Base-by-base conservation (phyloP, 2,329 filamentous ascomycete genomes). In the Neoarthrinium moseri region DNA sequence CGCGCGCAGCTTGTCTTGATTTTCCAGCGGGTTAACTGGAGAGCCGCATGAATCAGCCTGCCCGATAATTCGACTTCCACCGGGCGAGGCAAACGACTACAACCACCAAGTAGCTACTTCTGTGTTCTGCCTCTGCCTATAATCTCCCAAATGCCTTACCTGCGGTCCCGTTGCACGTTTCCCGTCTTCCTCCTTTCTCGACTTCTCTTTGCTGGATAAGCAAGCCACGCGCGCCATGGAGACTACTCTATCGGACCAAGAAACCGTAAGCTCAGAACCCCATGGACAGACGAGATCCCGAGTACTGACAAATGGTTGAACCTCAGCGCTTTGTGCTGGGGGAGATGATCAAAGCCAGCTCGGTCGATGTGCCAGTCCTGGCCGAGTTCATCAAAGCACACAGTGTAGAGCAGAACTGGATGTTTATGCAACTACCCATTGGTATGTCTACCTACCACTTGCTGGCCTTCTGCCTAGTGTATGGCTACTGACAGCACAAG, bases 331-430 rank as follows among this genome's bases (percentile, higher is more conserved):
- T 80, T 57, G 65, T 81, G 49, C 69, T 82, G 46, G 75, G 71
- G 46, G 78, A 82, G 61, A 76, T 81, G 55, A 75, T 82, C 62
- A 82, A 81, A 55, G 69, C 69, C 49, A 81, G 77, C 64, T 61
- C 68, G 23, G 62, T 81, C 48, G 71, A 78, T 46, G 58, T 78
- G 20, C 59, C 65, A 10, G 61, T 59, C 15, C 60, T 82, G 23
- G 69, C 72, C 17, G 63, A 65, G 11, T 78, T 82, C 49, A 66
- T 81, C 53, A 71, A 57, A 50, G 51, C 56, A 30, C 62, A 71
- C 47, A 61, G 60, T 8, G 55, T 75, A 43, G 61, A 67, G 48
- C 70, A 72, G 7, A 65, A 71, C 48, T 77, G 72, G 72, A 63
- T 72, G 58, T 63, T 60, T 36, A 75, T 77, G 67, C 73, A 75